A percentile compares a stretch with the other conserved stretches of the same genome.
phyloP scores from a whole-genome alignment of 176 grass and related monocot species.

The Aegilops bicornis region DNA sequence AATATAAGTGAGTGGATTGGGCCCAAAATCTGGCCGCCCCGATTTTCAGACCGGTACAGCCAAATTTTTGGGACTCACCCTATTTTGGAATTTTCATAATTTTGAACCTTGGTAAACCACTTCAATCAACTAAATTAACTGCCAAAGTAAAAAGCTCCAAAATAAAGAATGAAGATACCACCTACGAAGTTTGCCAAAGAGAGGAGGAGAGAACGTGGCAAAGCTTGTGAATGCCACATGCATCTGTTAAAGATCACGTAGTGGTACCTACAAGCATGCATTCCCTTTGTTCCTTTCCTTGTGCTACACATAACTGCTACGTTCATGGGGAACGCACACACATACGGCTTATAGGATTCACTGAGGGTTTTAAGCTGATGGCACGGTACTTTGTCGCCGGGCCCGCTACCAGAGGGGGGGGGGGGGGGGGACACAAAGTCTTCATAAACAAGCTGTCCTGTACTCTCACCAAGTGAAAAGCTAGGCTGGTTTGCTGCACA shows the following conservation, averaged over 20 bases:
- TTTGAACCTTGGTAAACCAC: not conserved
- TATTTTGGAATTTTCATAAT: not conserved
- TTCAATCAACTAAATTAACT: not conserved
- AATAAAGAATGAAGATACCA: not conserved
- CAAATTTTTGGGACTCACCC: not conserved
- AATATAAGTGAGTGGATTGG: not conserved
- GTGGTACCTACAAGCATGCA: not conserved
- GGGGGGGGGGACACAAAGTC: not conserved
- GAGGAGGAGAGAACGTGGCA: not conserved
- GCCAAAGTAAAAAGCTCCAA: not conserved
- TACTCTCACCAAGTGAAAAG: constrained; percentile 9
- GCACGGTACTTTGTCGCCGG: constrained; percentile 3
- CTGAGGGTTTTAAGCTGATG: not conserved
- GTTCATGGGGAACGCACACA: not conserved
- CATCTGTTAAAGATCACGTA: not conserved
- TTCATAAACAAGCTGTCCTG: constrained; percentile 14
- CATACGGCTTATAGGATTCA: not conserved
- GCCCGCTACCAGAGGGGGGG: not conserved
- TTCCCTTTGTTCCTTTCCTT: not conserved
- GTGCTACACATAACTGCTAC: constrained; percentile 12
- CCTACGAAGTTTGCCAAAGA: not conserved
- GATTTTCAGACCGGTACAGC: not conserved
- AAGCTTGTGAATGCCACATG: constrained; percentile 22
- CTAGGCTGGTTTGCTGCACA: not conserved
- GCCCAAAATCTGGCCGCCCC: not conserved